These are phyloP conservation scores for Dictyostelium brefeldianum DNA, from an alignment of 78 protist species.

Conservation along the genomic window DNA sequence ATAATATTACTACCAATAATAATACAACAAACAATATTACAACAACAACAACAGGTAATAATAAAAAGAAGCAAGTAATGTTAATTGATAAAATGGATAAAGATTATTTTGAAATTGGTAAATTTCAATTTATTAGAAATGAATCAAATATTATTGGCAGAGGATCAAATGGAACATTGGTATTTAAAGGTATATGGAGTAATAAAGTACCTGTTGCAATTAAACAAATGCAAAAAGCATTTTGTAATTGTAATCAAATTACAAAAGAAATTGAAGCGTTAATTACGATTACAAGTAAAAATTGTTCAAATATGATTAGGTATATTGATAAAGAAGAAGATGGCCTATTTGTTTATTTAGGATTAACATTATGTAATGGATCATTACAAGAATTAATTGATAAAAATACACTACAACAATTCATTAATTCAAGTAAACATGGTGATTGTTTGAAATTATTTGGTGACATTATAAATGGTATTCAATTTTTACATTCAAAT, in stretches of 20 bases:
- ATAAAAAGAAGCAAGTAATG: background rate
- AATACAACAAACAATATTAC: no score
- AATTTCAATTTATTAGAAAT: conserved; percentile 52
- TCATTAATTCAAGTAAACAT: background rate
- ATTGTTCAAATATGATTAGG: conserved; percentile 42
- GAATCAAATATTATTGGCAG: conserved; percentile 33
- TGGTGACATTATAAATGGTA: conserved; percentile 33
- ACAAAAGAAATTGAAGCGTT: conserved; percentile 37
- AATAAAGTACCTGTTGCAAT: conserved; percentile 59
- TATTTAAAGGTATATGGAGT: conserved; percentile 53
- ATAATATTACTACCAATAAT: no score
- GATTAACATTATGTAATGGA: conserved; percentile 41
- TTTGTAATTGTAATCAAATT: background rate
- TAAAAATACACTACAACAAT: background rate
- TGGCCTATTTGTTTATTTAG: conserved; percentile 42
- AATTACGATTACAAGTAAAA: conserved; percentile 17
- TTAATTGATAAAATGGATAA: background rate
- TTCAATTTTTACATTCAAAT: conserved; percentile 30
- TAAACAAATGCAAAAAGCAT: conserved; percentile 65
- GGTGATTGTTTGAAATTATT: background rate
- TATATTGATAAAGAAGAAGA: conserved; percentile 75
- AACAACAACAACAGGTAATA: no score
- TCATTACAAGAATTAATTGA: conserved; percentile 55
- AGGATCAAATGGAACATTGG: conserved; percentile 72
- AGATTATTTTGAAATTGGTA: conserved; percentile 43